Evolutionary conservation across 2,329 filamentous ascomycete species (phyloP).

Genomic region (Ceratocystis harringtonii): DNA sequence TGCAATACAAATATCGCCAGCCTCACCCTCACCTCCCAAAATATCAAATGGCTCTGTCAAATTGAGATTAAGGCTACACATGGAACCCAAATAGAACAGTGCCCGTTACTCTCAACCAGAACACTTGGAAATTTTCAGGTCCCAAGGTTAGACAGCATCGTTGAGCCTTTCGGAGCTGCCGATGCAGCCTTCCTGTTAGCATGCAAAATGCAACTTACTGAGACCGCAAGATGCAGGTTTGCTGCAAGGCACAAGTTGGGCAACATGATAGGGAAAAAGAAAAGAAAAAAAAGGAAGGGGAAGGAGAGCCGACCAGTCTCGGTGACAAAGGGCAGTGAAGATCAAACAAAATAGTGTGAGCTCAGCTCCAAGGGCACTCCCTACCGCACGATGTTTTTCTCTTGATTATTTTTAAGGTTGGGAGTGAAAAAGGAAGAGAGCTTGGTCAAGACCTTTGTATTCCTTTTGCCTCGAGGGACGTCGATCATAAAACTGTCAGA

Average conservation of each 20-base stretch:
- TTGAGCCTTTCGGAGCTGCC: constrained; percentile 2
- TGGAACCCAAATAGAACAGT: background rate
- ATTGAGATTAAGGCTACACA: background rate
- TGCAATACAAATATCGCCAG: background rate
- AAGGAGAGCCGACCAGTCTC: too few relatives aligned
- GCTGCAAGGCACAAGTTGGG: constrained; percentile 2
- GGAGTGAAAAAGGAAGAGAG: background rate
- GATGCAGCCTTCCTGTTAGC: constrained; percentile 6
- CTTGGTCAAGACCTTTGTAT: background rate
- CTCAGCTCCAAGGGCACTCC: background rate
- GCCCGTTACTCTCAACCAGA: background rate
- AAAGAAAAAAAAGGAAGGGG: too few relatives aligned
- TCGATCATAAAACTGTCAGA: background rate
- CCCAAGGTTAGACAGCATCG: background rate
- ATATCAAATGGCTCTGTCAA: background rate
- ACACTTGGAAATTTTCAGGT: background rate
- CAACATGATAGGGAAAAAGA: background rate
- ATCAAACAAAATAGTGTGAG: background rate
- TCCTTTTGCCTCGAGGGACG: background rate
- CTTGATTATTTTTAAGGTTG: background rate
- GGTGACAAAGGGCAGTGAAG: background rate
- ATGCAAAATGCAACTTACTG: background rate
- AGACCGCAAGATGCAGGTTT: constrained; percentile 1
- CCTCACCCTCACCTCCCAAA: background rate
- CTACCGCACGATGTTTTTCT: background rate